Conservation (phyloP, 2,329 filamentous ascomycete species). For the Apiospora pterosperma region DNA sequence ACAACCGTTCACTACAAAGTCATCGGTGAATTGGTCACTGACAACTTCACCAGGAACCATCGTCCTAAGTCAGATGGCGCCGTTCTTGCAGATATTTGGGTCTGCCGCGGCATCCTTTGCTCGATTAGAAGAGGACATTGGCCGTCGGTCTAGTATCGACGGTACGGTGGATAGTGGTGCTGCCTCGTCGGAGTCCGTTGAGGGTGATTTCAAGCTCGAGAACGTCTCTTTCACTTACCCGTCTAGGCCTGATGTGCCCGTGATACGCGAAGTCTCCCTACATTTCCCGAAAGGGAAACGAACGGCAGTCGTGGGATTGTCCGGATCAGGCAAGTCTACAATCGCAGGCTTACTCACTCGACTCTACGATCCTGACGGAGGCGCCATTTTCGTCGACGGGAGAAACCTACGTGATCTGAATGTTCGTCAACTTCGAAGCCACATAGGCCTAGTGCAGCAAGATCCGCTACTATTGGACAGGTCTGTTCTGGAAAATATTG, state of each 20-base stretch:
- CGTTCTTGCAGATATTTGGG: constrained; percentile 57
- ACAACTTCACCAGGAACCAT: constrained; percentile 42
- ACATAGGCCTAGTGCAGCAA: constrained; percentile 29
- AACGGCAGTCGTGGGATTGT: constrained; percentile 48
- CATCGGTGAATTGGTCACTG: constrained; percentile 29
- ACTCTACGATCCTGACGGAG: constrained; percentile 53
- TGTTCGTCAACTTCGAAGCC: constrained; percentile 31
- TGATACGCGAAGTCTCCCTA: constrained; percentile 31
- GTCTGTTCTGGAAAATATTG: constrained; percentile 35
- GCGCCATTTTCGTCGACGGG: constrained; percentile 44
- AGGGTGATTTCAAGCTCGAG: constrained; percentile 31
- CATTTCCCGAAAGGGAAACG: constrained; percentile 32
- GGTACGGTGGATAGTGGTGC: constrained; percentile 32
- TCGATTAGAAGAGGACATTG: constrained; percentile 53
- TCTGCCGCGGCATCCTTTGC: constrained; percentile 51
- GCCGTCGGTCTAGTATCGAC: constrained; percentile 43
- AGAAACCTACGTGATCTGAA: constrained; percentile 45
- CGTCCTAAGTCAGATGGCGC: constrained; percentile 57
- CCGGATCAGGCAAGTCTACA: constrained; percentile 46
- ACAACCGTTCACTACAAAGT: background rate
- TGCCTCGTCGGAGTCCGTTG: constrained; percentile 37
- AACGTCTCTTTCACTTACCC: constrained; percentile 36
- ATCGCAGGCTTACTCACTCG: constrained; percentile 52
- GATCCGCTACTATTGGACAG: constrained; percentile 30
- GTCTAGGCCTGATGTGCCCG: constrained; percentile 30